phyloP scores from a whole-genome alignment of 805 yeast species.

The Barnettozyma vustinii region DNA sequence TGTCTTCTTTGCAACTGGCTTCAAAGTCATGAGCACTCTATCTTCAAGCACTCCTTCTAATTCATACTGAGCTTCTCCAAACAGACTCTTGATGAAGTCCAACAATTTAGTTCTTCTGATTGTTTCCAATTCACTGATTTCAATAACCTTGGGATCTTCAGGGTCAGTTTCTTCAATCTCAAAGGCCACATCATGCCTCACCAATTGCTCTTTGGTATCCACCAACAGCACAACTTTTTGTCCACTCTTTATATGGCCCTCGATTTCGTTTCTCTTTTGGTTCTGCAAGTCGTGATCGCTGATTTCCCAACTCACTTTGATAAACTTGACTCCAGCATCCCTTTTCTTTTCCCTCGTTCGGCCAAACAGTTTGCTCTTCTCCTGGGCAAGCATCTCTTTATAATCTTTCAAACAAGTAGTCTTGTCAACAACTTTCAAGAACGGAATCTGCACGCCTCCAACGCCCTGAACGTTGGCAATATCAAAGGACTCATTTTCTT shows the following conservation, averaged over 20 bases:
- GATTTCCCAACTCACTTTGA: slow-evolving; percentile 53
- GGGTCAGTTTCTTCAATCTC: slow-evolving; percentile 10
- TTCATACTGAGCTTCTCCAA: slow-evolving; percentile 24
- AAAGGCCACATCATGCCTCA: slow-evolving; percentile 1
- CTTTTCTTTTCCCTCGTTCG: slow-evolving; percentile 23
- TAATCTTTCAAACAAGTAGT: slow-evolving; percentile 26
- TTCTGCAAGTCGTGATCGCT: slow-evolving; percentile 44
- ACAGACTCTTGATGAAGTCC: slow-evolving; percentile 24
- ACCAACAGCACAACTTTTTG: slow-evolving; percentile 32
- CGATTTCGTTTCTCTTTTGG: slow-evolving; percentile 49
- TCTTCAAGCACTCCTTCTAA: slow-evolving; percentile 27
- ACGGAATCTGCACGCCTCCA: slow-evolving; percentile 9
- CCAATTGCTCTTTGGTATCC: slow-evolving; percentile 32
- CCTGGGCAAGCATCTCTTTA: slow-evolving; percentile 17
- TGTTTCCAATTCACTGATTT: slow-evolving; percentile 28
- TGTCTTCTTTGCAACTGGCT: slow-evolving; percentile 18
- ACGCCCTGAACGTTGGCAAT: slow-evolving; percentile 16
- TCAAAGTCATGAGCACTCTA: slow-evolving; percentile 25
- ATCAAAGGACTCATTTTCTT: slow-evolving; percentile 14
- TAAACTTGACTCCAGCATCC: slow-evolving; percentile 36
- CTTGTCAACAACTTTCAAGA: slow-evolving; percentile 14
- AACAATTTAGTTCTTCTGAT: slow-evolving; percentile 30
- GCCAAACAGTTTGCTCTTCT: slow-evolving; percentile 20
- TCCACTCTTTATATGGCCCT: slow-evolving; percentile 39
- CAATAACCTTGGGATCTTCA: neutral